phyloP scores from a whole-genome alignment of 768 basidiomycete species.

The Trametes elegans region DNA sequence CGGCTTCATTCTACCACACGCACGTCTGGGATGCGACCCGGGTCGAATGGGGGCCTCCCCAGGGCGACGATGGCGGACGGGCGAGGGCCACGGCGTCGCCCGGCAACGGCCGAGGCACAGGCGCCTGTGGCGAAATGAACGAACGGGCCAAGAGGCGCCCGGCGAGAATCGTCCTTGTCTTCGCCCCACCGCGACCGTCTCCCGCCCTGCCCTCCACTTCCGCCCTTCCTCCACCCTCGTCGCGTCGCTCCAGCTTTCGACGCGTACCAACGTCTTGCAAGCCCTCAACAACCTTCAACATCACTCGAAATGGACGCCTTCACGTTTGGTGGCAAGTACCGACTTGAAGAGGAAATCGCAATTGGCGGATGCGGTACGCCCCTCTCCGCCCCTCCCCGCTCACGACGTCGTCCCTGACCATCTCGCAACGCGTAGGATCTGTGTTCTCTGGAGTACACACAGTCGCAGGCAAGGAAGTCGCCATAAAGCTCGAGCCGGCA shows the following conservation, averaged over 20 bases:
- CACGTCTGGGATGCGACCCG: no score
- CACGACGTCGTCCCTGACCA: neutral
- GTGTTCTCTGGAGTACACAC: constrained; percentile 80
- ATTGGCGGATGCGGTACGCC: constrained; percentile 72
- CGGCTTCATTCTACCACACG: no score
- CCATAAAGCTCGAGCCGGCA: constrained; percentile 79
- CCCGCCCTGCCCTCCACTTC: neutral
- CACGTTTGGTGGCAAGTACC: constrained; percentile 74
- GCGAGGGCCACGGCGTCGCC: neutral
- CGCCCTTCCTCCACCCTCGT: neutral
- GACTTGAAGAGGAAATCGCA: constrained; percentile 76
- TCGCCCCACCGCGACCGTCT: neutral
- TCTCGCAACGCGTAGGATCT: constrained; percentile 46
- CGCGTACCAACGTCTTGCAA: neutral
- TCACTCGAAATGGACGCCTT: constrained; percentile 28
- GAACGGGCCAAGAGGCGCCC: no score
- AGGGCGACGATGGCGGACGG: no score
- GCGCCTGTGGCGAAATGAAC: constrained; percentile 5
- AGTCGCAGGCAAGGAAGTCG: constrained; percentile 79
- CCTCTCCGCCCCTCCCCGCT: neutral
- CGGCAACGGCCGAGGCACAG: neutral
- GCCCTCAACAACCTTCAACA: neutral
- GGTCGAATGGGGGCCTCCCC: no score
- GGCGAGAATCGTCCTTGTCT: neutral
- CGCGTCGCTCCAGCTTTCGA: neutral